A percentile compares a stretch with the other conserved stretches of the same genome.
phyloP scores from a whole-genome alignment of 108 stramenopile species.

The Cyclostephanos tholiformis region DNA sequence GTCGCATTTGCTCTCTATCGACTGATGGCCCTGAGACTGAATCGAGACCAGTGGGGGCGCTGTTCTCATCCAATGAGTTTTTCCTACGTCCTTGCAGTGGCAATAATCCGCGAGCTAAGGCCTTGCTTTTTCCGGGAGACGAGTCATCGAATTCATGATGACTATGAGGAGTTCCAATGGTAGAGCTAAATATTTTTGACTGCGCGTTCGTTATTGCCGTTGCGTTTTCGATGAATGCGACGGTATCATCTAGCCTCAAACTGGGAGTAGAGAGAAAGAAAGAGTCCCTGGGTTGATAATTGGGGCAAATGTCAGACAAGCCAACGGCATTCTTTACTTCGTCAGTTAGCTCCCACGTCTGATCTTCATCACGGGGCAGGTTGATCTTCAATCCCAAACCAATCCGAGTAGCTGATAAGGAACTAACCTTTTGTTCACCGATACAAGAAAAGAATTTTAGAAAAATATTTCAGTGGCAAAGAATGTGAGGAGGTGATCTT shows the following conservation, averaged over 20 bases:
- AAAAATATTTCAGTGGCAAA: not conserved
- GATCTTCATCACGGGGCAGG: constrained; percentile 17
- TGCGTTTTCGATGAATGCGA: constrained; percentile 68
- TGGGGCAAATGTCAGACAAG: constrained; percentile 27
- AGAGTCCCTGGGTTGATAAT: constrained; percentile 34
- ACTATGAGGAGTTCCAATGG: not conserved
- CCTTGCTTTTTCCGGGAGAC: constrained; percentile 18
- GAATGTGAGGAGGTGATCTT: constrained; percentile 14
- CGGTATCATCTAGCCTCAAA: constrained; percentile 67
- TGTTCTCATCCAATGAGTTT: constrained; percentile 22
- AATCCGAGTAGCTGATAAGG: constrained; percentile 73
- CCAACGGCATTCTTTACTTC: not conserved
- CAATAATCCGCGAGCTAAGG: constrained; percentile 22
- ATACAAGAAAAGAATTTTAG: not conserved
- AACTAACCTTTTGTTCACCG: constrained; percentile 16
- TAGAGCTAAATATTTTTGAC: constrained; percentile 14
- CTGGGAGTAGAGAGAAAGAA: constrained; percentile 58
- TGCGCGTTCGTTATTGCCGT: constrained; percentile 62
- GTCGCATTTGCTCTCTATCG: constrained; percentile 1
- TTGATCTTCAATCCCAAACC: constrained; percentile 67
- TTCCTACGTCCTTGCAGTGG: constrained; percentile 50
- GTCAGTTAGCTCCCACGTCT: not conserved
- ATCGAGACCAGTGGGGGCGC: constrained; percentile 1
- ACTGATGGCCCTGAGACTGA: not conserved
- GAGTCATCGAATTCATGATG: constrained; percentile 13